Percentiles rank a stretch among this genome's conserved stretches.
Conservation (phyloP, 2,329 filamentous ascomycete species). For the Westerdykella ornata region DNA sequence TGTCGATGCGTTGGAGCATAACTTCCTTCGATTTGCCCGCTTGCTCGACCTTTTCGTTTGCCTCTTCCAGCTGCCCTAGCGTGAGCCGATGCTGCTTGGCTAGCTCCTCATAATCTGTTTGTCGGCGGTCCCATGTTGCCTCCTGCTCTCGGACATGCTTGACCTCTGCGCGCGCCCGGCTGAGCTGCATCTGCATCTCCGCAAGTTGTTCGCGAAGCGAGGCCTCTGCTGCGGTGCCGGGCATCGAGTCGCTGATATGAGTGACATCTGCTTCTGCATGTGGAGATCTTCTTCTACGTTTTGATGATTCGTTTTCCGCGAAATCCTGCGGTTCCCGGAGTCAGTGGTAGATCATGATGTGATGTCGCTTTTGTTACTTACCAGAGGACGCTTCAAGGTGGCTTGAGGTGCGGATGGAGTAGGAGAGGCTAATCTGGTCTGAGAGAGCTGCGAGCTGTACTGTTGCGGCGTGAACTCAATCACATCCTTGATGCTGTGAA, state of each 20-base stretch:
- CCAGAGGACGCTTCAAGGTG: slow-evolving; percentile 24
- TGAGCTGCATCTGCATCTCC: slow-evolving; percentile 2
- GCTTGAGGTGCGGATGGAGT: slow-evolving; percentile 12
- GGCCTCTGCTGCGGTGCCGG: slow-evolving; percentile 17
- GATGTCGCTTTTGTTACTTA: slow-evolving; percentile 5
- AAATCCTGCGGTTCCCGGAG: slow-evolving; percentile 16
- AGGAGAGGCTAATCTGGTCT: slow-evolving; percentile 1
- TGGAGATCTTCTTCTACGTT: slow-evolving; percentile 31
- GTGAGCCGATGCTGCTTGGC: slow-evolving; percentile 13
- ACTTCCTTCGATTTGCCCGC: slow-evolving; percentile 11
- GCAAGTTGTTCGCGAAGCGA: slow-evolving; percentile 9
- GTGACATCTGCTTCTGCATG: slow-evolving; percentile 28
- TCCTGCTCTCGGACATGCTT: slow-evolving; percentile 14
- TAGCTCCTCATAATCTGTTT: slow-evolving; percentile 23
- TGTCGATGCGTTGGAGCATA: slow-evolving; percentile 15
- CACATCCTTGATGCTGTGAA: slow-evolving; percentile 27
- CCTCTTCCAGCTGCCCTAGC: slow-evolving; percentile 13
- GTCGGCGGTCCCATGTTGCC: slow-evolving; percentile 19
- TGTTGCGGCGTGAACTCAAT: slow-evolving; percentile 26
- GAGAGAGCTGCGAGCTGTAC: slow-evolving; percentile 7
- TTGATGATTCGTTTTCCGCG: slow-evolving; percentile 18
- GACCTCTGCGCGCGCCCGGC: slow-evolving; percentile 1
- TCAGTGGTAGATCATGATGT: background rate
- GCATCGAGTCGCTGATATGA: slow-evolving; percentile 40
- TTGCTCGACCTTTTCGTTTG: slow-evolving; percentile 13